Conservation (phyloP, 2,329 filamentous ascomycete genomes). For the Trichoderma asperellum region DNA sequence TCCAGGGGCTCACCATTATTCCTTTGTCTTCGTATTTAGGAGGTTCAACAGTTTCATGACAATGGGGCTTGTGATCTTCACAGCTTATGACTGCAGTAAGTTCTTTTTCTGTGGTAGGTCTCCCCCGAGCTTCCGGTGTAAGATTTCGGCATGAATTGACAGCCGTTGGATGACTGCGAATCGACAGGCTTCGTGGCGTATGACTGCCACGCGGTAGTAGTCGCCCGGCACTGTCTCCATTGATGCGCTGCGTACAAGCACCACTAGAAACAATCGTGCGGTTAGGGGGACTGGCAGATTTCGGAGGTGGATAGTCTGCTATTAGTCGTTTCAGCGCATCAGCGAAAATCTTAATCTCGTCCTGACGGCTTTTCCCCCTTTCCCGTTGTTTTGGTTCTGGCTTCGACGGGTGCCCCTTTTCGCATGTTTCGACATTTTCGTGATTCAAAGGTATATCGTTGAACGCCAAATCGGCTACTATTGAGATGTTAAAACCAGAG, state of each 20-base stretch:
- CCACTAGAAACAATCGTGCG: background rate
- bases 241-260: background rate
- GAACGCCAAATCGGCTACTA: slow-evolving; percentile 58
- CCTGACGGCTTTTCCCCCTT: slow-evolving; percentile 42
- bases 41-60: background rate
- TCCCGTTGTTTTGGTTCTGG: slow-evolving; percentile 35
- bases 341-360: slow-evolving; percentile 45
- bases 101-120: background rate
- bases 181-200: background rate
- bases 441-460: slow-evolving; percentile 54
- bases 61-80: background rate
- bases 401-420: slow-evolving; percentile 4
- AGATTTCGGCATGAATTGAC: background rate
- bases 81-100: background rate
- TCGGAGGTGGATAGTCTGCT: background rate
- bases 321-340: background rate
- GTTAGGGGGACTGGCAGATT: background rate
- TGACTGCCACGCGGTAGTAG: background rate
- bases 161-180: background rate
- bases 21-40: slow-evolving; percentile 33
- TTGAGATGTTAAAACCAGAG: slow-evolving; percentile 29
- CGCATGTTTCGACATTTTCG: background rate
- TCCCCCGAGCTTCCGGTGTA: background rate
- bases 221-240: background rate
- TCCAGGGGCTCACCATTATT: slow-evolving; percentile 30